These are phyloP conservation scores for Xylaria grammica DNA, from an alignment of 495 filamentous ascomycete species.

Conservation along the genomic window DNA sequence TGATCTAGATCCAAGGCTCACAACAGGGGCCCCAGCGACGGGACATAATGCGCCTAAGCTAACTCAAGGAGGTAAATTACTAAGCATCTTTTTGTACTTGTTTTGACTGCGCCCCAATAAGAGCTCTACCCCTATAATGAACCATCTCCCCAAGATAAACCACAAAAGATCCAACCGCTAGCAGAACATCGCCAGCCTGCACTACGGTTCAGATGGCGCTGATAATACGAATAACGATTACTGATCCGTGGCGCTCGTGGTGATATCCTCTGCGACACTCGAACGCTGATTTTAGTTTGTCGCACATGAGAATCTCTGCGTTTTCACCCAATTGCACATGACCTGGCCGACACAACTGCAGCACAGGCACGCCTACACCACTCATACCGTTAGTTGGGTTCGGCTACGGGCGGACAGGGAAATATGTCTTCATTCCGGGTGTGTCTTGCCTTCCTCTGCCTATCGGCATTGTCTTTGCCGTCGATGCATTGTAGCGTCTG, in stretches of 20 bases:
- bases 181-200: no score
- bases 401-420: slow-evolving; percentile 6
- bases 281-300: background rate
- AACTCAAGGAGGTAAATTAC: no score
- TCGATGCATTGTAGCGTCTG: slow-evolving; percentile 49
- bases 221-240: no score
- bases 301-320: slow-evolving; percentile 25
- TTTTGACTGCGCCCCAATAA: no score
- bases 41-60: no score
- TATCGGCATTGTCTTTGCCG: slow-evolving; percentile 40
- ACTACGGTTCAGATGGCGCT: no score
- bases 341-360: slow-evolving; percentile 41
- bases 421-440: background rate
- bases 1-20: no score
- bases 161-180: no score
- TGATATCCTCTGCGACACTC: background rate
- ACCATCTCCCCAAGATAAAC: no score
- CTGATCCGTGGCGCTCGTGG: background rate
- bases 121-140: no score
- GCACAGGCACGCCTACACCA: slow-evolving; percentile 42
- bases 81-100: no score
- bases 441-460: slow-evolving; percentile 37
- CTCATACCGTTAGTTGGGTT: background rate
- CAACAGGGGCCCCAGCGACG: no score
- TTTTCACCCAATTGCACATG: slow-evolving; percentile 45